These are phyloP conservation scores for Hyaloscypha hepaticicola DNA, from an alignment of 495 filamentous ascomycete genomes.

Conservation along the genomic window DNA sequence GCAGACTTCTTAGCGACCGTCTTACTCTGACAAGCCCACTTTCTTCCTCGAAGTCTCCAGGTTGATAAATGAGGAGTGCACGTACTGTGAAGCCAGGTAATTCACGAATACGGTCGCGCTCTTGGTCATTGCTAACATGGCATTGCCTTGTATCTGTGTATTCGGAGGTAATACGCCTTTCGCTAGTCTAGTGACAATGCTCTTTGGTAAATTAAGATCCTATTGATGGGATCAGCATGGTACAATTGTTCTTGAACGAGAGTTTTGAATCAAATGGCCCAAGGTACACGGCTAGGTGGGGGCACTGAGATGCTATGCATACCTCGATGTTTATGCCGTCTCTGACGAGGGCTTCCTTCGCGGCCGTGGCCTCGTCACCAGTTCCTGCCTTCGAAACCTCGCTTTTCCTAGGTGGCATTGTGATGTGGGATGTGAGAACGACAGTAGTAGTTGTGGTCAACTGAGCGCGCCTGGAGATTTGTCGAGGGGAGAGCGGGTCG, in stretches of 20 bases:
- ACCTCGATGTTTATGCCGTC: constrained; percentile 34
- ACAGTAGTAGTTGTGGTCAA: neutral
- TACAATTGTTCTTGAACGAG: neutral
- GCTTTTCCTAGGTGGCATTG: constrained; percentile 39
- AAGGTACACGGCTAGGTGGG: no score
- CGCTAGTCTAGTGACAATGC: constrained; percentile 88
- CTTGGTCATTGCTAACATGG: constrained; percentile 86
- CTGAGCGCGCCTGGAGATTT: neutral
- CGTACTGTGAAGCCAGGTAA: constrained; percentile 82
- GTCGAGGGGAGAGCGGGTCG: neutral
- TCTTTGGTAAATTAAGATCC: constrained; percentile 90
- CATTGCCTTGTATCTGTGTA: constrained; percentile 92
- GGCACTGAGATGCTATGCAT: no score
- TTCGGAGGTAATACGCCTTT: constrained; percentile 97
- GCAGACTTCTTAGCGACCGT: constrained; percentile 1
- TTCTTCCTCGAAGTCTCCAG: neutral
- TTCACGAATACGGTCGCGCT: constrained; percentile 93
- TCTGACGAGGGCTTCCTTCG: constrained; percentile 35
- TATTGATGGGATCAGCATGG: constrained; percentile 37
- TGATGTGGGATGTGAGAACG: neutral
- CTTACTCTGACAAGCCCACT: neutral
- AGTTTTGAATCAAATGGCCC: neutral
- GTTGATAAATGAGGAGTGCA: constrained; percentile 11
- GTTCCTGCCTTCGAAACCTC: constrained; percentile 23
- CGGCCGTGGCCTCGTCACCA: constrained; percentile 36